Base-by-base conservation (phyloP, 768 basidiomycete species). In the Lentinus tigrinus region DNA sequence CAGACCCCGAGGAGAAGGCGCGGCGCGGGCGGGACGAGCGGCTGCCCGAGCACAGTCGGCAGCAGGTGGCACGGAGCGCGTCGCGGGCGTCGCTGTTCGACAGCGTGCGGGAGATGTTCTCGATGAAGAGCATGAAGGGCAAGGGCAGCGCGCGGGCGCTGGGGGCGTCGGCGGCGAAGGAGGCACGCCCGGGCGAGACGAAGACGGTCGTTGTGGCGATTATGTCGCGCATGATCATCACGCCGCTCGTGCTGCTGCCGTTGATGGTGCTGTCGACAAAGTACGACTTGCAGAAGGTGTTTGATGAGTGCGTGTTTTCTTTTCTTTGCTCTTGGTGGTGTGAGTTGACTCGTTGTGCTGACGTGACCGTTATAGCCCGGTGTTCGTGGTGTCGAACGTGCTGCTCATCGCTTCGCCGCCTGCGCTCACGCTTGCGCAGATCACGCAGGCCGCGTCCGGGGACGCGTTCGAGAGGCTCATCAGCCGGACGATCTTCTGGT, bases 401-500 rank as follows among this genome's bases (percentile, higher is more conserved):
- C 75, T 99, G 31, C 76, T 98, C 19, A 82, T 97, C 24, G 81
- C 84, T 3, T 87, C 92, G 16, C 93, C 93, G 2, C 91, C 93
- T 0, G 94, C 93, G 36, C 69, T 87, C 67, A 87, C 86, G 19
- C 77, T 87, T 24, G 84, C 86, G 2, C 85, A 82, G 68, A 92
- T 95, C 65, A 93, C 93, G 0, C 89, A 93, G 70, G 88, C 90
- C 67, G 89, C 88, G 2, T 88, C 77, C 0, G 91, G 92, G 3
- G 92, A 92, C 66, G 87, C 91, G 0, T 98, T 98, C 68, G 96
- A 98, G 74, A 79, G 93, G 1, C 80, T 98, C 36, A 89, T 97
- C 70, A 88, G 86, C 58, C 82, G 91, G 52, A 98, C 95, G 0
- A 92, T 98, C 58, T 94, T 94, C 70, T 95, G 93, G 93, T 81